Conservation (phyloP, 306 rosid species). For the Herpetospermum pedunculosum region DNA sequence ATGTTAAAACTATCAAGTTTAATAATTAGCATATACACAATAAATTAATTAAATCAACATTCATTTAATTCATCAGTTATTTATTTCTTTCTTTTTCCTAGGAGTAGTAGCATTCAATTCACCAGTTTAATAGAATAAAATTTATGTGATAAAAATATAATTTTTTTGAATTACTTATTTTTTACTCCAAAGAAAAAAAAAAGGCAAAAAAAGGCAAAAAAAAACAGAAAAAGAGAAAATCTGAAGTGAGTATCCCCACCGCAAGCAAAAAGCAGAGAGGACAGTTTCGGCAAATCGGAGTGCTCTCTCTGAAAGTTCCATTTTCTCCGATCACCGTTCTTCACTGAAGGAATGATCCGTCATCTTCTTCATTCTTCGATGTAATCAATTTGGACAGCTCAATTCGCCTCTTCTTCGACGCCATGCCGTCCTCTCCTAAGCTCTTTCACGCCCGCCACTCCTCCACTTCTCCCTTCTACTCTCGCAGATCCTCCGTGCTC, state of each 20-base stretch:
- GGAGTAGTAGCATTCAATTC: not conserved
- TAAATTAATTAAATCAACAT: not conserved
- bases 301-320: not conserved
- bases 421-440: slow-evolving; percentile 55
- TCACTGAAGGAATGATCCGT: not conserved
- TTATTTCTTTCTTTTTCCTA: too few relatives aligned
- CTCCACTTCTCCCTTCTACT: slow-evolving; percentile 18
- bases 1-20: too few relatives aligned
- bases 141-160: not conserved
- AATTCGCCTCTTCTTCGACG: not conserved
- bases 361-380: not conserved
- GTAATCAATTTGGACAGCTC: not conserved
- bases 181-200: not conserved
- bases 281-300: not conserved
- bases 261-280: not conserved
- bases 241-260: not conserved
- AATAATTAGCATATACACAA: too few relatives aligned
- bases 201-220: too few relatives aligned
- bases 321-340: not conserved
- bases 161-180: too few relatives aligned
- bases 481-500: slow-evolving; percentile 40
- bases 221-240: not conserved
- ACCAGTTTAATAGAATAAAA: not conserved
- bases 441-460: slow-evolving; percentile 34
- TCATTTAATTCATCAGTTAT: not conserved